These are phyloP conservation scores for Backusella circina DNA, from an alignment of 192 early-diverging fungal species.

Conservation along the genomic window DNA sequence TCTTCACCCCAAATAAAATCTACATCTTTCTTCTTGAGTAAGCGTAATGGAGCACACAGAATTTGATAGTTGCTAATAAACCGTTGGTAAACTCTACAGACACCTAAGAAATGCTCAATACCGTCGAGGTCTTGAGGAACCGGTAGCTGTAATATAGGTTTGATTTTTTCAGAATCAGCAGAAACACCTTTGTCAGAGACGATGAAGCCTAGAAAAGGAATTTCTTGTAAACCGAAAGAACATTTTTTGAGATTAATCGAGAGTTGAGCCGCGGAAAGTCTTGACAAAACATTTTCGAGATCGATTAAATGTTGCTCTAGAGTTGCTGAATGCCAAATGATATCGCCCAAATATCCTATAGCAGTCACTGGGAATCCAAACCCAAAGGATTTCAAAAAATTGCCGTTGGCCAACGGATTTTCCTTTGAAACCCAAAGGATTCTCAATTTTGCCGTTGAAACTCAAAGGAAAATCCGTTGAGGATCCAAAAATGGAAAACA, in stretches of 20 bases:
- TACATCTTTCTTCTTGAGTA: background rate
- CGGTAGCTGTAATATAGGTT: background rate
- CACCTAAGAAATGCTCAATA: background rate
- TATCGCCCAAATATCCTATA: slow-evolving; percentile 39
- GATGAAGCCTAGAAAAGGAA: background rate
- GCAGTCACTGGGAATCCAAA: too few relatives aligned
- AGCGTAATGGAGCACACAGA: background rate
- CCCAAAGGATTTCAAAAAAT: too few relatives aligned
- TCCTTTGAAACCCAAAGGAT: too few relatives aligned
- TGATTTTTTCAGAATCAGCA: background rate
- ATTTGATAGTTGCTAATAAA: background rate
- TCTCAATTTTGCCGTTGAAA: too few relatives aligned
- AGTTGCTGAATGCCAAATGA: slow-evolving; percentile 36
- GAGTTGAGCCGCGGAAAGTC: background rate
- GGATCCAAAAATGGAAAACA: too few relatives aligned
- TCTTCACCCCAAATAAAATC: background rate
- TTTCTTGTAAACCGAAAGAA: background rate
- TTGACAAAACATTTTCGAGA: too few relatives aligned
- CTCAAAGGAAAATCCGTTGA: too few relatives aligned
- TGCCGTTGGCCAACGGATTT: too few relatives aligned
- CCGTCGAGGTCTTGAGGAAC: background rate
- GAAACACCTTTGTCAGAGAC: background rate
- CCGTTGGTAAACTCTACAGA: background rate
- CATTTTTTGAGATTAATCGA: background rate
- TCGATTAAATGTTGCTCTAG: too few relatives aligned